Conservation (phyloP, 371 early-diverging fungal genomes). For the Blastocladiella emersonii region DNA sequence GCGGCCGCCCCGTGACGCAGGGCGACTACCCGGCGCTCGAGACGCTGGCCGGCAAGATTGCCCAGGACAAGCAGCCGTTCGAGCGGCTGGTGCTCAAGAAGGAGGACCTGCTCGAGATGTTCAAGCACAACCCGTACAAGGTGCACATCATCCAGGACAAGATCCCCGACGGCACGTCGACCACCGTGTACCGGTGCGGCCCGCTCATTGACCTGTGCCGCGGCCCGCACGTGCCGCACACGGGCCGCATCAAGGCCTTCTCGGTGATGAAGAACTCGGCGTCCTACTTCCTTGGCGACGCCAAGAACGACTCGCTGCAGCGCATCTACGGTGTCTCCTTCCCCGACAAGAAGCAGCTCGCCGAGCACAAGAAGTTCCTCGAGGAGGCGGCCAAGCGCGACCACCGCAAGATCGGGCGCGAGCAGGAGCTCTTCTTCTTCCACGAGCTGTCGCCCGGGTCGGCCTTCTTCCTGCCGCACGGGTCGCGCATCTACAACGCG, state of each 20-base stretch:
- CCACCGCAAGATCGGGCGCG: conserved; percentile 93
- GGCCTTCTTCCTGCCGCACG: conserved; percentile 89
- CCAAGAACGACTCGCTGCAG: conserved; percentile 93
- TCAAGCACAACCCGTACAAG: conserved; percentile 95
- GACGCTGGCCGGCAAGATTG: conserved; percentile 64
- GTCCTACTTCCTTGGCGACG: conserved; percentile 97
- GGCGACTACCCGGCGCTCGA: conserved; percentile 78
- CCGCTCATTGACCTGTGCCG: conserved; percentile 97
- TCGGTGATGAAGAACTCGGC: conserved; percentile 92
- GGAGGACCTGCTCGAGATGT: conserved; percentile 91
- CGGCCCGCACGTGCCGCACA: conserved; percentile 97
- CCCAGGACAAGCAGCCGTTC: conserved; percentile 94
- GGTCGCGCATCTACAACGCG: conserved; percentile 72
- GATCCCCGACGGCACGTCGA: conserved; percentile 87
- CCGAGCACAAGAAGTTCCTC: conserved; percentile 83
- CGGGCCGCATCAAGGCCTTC: conserved; percentile 89
- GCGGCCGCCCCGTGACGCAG: conserved; percentile 59
- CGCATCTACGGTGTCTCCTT: conserved; percentile 98
- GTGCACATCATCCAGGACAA: conserved; percentile 79
- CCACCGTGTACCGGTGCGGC: conserved; percentile 97
- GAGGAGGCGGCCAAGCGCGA: conserved; percentile 96
- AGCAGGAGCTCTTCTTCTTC: conserved; percentile 51
- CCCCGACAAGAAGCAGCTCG: conserved; percentile 92
- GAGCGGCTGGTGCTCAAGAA: conserved; percentile 80
- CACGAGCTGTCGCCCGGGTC: conserved; percentile 79